These are phyloP conservation scores for Hyphopichia burtonii DNA, from an alignment of 1,139 yeast genomes.

Conservation along the genomic window DNA sequence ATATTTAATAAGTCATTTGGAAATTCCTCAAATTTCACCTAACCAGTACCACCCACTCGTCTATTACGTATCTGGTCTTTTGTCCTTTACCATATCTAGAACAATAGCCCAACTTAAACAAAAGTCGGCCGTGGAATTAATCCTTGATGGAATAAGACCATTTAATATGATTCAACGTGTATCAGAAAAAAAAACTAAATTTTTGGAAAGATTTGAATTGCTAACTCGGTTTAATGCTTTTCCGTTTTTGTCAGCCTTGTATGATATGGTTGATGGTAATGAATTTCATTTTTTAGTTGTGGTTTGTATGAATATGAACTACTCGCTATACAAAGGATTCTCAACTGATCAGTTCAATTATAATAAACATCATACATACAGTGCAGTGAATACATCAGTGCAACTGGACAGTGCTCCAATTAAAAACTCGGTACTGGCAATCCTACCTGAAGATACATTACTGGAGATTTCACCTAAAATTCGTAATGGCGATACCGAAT, in stretches of 20 bases:
- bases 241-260: conserved; percentile 5
- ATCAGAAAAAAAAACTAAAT: too few species aligned
- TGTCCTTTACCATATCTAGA: conserved; percentile 4
- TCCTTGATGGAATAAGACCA: neutral
- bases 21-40: neutral
- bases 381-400: too few species aligned
- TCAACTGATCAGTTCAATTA: neutral
- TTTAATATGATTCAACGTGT: too few species aligned
- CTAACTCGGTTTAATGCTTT: conserved; percentile 1
- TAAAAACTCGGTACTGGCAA: too few species aligned
- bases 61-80: conserved; percentile 7
- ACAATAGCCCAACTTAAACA: neutral
- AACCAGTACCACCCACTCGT: conserved; percentile 1
- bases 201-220: too few species aligned
- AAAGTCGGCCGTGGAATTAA: neutral
- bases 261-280: conserved; percentile 10
- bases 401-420: too few species aligned
- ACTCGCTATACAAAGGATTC: neutral
- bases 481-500: too few species aligned
- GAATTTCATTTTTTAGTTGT: conserved; percentile 8
- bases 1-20: neutral
- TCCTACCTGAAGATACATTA: too few species aligned
- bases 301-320: neutral
- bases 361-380: too few species aligned
- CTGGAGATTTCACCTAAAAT: too few species aligned